These are phyloP conservation scores for Hyphodiscus hymeniophilus DNA, from an alignment of 495 filamentous ascomycete genomes.

Conservation along the genomic window DNA sequence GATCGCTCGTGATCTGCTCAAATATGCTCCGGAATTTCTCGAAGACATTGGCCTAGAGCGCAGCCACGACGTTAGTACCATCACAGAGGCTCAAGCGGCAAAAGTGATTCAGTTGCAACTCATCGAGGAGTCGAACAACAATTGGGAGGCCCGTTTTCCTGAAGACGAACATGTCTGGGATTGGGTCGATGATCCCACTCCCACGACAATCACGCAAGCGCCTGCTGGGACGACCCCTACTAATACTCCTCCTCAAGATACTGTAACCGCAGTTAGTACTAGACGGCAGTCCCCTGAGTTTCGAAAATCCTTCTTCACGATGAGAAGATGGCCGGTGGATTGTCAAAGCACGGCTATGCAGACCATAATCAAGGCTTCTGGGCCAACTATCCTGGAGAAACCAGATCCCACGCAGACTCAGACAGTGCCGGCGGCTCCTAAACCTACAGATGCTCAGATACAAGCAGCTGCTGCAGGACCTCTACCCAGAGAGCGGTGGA, in stretches of 20 bases:
- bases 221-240: too few relatives aligned
- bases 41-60: slow-evolving; percentile 4
- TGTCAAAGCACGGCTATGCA: slow-evolving; percentile 8
- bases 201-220: too few relatives aligned
- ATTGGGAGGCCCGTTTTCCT: slow-evolving; percentile 20
- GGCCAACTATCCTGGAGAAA: slow-evolving; percentile 6
- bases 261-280: too few relatives aligned
- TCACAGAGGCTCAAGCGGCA: slow-evolving; percentile 3
- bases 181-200: too few relatives aligned
- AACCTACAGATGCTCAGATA: neutral
- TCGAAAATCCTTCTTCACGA: too few relatives aligned
- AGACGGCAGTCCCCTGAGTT: too few relatives aligned
- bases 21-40: slow-evolving; percentile 16
- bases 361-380: slow-evolving; percentile 7
- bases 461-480: neutral
- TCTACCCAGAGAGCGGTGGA: neutral
- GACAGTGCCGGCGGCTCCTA: neutral
- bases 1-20: slow-evolving; percentile 9
- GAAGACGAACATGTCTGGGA: slow-evolving; percentile 22
- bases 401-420: neutral
- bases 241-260: too few relatives aligned
- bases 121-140: slow-evolving; percentile 19
- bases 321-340: slow-evolving; percentile 13
- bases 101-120: slow-evolving; percentile 17
- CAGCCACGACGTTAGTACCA: neutral